phyloP scores from a whole-genome alignment of 805 yeast genomes.

The Saturnispora sekii region DNA sequence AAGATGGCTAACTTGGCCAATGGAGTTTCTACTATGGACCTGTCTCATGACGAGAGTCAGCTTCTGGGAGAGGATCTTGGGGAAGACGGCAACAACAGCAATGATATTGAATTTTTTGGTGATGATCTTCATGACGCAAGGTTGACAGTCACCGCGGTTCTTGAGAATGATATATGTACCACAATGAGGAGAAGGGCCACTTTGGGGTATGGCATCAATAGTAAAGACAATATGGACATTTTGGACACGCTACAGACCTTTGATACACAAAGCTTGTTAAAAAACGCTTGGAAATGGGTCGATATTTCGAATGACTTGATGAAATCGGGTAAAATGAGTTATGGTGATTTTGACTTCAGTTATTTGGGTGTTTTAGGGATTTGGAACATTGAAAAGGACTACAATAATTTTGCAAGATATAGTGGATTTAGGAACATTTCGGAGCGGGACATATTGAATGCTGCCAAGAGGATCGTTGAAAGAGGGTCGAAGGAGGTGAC shows the following conservation, averaged over 20 bases:
- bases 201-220: conserved; percentile 63
- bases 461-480: conserved; percentile 43
- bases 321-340: conserved; percentile 54
- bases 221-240: conserved; percentile 51
- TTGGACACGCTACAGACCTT: conserved; percentile 42
- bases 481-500: conserved; percentile 35
- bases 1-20: not conserved
- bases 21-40: conserved; percentile 3
- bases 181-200: conserved; percentile 64
- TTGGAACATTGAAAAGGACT: conserved; percentile 67
- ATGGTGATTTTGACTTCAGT: conserved; percentile 68
- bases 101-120: conserved; percentile 18
- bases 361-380: conserved; percentile 83
- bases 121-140: conserved; percentile 22
- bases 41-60: not conserved
- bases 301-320: conserved; percentile 58
- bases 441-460: conserved; percentile 36
- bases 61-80: conserved; percentile 1
- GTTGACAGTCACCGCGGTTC: conserved; percentile 7
- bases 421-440: conserved; percentile 23
- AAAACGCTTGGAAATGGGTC: conserved; percentile 91
- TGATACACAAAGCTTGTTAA: conserved; percentile 45
- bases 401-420: conserved; percentile 33
- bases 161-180: conserved; percentile 65
- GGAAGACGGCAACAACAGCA: not conserved